Evolutionary conservation across 2,329 filamentous ascomycete species (phyloP), one percentile per base, ranked within the genome.

Genomic region (Ophiosphaerella narmari): DNA sequence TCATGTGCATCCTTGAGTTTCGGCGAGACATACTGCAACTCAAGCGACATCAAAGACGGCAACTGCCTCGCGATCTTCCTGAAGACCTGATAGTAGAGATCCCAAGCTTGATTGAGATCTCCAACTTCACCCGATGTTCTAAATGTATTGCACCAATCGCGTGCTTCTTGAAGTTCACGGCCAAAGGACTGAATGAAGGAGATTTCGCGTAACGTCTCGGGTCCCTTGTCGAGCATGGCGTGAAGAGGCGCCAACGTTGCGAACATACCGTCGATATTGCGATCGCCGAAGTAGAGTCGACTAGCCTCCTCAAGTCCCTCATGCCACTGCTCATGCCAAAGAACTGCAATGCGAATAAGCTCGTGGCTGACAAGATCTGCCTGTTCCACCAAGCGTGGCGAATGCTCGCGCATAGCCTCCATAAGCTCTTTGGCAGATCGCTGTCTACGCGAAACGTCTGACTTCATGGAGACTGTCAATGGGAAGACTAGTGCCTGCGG

Each of bases 291-390:
- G 79, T 97, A 99, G 14, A 99, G 80, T 45, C 94, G 85, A 29
- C 91, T 97, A 1, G 94, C 95, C 77, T 99, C 95, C 74, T 99
- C 94, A 13, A 99, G 81, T 24, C 90, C 95, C 74, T 99, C 95
- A 61, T 99, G 94, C 94, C 94, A 99, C 59, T 96, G 89, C 68
- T 99, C 94, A 68, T 99, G 94, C 95, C 95, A 99, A 21, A 99
- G 75, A 2, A 99, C 93, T 13, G 94, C 94, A 51, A 99, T 95
- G 43, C 94, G 87, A 67, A 99, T 97, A 48, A 99, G 84, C 72
- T 99, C 95, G 67, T 94, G 89, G 71, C 93, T 97, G 60, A 99
- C 92, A 39, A 92, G 82, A 69, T 96, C 93, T 32, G 94, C 94
- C 74, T 99, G 94, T 59, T 97, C 90, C 7, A 99, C 94, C 32